Evolutionary conservation across 495 filamentous ascomycete genomes (phyloP), one percentile per base, ranked within the genome.

Genomic region (Astrocystis sublimbata): DNA sequence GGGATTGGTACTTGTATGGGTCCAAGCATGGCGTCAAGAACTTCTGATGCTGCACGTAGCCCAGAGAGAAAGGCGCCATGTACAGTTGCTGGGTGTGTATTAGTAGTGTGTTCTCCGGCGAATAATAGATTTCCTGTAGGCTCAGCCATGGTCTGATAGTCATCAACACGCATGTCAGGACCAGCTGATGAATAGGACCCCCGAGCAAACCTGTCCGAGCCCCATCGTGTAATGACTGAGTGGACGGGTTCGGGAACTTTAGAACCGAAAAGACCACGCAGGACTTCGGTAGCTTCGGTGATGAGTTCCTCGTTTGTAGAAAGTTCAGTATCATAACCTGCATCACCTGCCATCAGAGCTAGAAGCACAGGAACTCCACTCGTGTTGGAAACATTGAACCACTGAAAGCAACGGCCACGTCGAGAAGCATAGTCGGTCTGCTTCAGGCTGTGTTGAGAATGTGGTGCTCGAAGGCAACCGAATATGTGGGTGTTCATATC

Each of bases 21-120:
- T 2, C 94, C 96, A 46, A 92, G 72, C 66, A 96, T 81, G 8
- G 86, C 74, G 52, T 91, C 87, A 49, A 96, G 81, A 1, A 98
- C 82, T 61, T 98, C 92, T 17, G 90, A 84, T 3, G 96, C 94
- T 4, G 90, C 93, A 17, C 93, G 87, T 3, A 97, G 81, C 8
- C 94, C 94, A 7, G 92, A 96, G 21, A 99, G 85, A 72, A 97
- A 99, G 6, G 94, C 94, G 6, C 94, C 94, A 66, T 99, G 94
- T 1, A 98, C 94, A 5, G 94, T 98, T 28, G 94, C 94, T 8
- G 94, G 94, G 73, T 99, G 93, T 2, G 92, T 96, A 47, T 91
- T 92, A 72, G 89, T 96, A 3, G 94, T 97, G 40, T 94, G 93
- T 76, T 99, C 94, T 24, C 94, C 94, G 4, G 96, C 94, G 75